phyloP scores from a whole-genome alignment of 768 basidiomycete species.

The Lactarius akahatsu region DNA sequence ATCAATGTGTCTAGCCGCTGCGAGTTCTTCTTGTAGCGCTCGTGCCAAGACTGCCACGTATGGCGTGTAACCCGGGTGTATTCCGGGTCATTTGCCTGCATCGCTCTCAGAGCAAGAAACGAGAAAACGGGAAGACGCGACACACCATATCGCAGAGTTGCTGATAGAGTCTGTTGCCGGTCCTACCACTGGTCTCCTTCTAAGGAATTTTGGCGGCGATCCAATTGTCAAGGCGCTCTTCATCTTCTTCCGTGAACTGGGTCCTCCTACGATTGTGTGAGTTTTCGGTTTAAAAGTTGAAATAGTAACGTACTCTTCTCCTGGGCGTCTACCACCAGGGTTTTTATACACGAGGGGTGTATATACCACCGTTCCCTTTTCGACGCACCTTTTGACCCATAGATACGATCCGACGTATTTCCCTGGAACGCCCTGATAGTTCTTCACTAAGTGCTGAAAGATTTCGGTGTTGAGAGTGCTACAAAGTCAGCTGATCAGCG shows the following conservation, averaged over 20 bases:
- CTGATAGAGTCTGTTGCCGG: constrained; percentile 80
- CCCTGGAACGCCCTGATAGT: constrained; percentile 63
- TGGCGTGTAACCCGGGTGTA: constrained; percentile 79
- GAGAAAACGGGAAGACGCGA: constrained; percentile 1
- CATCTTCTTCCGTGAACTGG: constrained; percentile 76
- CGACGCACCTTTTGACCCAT: constrained; percentile 84
- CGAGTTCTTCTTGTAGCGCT: constrained; percentile 84
- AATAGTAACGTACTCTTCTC: constrained; percentile 65
- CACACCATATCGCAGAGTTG: constrained; percentile 72
- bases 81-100: constrained; percentile 63
- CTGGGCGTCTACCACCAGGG: constrained; percentile 75
- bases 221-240: constrained; percentile 71
- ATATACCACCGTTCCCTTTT: constrained; percentile 60
- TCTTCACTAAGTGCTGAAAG: constrained; percentile 71
- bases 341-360: constrained; percentile 83
- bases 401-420: constrained; percentile 80
- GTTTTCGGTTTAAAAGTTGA: background rate
- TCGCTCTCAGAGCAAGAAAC: background rate
- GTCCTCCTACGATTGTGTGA: constrained; percentile 53
- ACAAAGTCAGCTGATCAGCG: constrained; percentile 5
- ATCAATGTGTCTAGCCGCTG: constrained; percentile 65
- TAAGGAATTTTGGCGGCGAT: constrained; percentile 82
- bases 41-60: constrained; percentile 90
- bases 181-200: constrained; percentile 78
- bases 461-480: constrained; percentile 80